Percentiles rank a stretch among this genome's conserved stretches.
Evolutionary conservation across 306 rosid species (phyloP).

Genomic region (Trifolium repens): DNA sequence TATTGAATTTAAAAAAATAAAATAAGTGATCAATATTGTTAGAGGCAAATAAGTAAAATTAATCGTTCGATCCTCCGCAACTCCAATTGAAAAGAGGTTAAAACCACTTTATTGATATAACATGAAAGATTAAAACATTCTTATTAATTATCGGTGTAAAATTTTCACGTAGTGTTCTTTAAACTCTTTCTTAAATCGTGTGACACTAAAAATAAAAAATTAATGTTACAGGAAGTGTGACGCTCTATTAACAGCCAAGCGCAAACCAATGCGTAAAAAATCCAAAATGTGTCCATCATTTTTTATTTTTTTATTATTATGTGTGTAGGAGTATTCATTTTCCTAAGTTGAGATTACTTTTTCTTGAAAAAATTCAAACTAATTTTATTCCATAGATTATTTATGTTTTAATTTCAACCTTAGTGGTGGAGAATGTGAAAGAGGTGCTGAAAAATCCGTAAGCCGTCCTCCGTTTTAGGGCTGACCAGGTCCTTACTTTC

Average conservation of each 20-base stretch:
- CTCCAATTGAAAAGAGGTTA: too few species aligned
- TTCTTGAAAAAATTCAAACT: neutral
- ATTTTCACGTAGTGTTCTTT: too few species aligned
- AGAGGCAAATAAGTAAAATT: too few species aligned
- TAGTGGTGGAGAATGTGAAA: constrained; percentile 39
- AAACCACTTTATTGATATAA: too few species aligned
- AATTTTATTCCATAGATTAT: neutral
- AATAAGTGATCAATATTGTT: too few species aligned
- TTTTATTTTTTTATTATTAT: neutral
- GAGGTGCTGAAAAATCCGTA: neutral
- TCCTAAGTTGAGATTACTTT: neutral
- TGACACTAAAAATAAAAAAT: too few species aligned
- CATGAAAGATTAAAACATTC: too few species aligned
- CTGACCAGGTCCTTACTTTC: constrained; percentile 42
- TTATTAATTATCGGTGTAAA: too few species aligned
- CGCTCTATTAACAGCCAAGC: constrained; percentile 29
- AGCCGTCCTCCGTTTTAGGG: constrained; percentile 44
- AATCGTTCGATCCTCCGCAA: too few species aligned
- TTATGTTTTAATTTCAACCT: neutral
- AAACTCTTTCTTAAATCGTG: too few species aligned
- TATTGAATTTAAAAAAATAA: too few species aligned
- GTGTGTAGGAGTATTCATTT: too few species aligned
- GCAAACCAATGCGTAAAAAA: constrained; percentile 20
- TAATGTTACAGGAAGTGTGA: constrained; percentile 1
- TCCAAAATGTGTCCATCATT: constrained; percentile 24